Percentiles rank a stretch among this genome's conserved stretches.
Evolutionary conservation across 805 yeast species (phyloP).

Genomic region (Nakazawaea molendinolei): DNA sequence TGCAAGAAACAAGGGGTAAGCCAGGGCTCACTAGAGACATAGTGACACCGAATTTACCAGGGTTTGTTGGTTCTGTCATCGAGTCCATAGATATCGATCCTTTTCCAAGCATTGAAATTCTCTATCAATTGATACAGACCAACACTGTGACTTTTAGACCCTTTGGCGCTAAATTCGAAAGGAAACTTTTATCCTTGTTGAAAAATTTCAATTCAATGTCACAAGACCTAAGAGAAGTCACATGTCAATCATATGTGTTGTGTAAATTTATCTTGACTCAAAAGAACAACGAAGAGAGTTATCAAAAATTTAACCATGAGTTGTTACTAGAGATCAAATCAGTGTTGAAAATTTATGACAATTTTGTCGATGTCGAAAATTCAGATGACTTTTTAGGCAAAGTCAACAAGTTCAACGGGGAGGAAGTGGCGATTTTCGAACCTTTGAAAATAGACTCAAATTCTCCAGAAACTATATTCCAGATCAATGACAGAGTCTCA

Average conservation of each 20-base stretch:
- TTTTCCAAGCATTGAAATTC: conserved; percentile 29
- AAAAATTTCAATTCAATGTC: conserved; percentile 32
- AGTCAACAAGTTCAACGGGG: conserved; percentile 23
- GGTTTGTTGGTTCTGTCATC: conserved; percentile 48
- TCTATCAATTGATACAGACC: conserved; percentile 37
- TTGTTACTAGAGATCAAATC: conserved; percentile 49
- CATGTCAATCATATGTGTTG: conserved; percentile 47
- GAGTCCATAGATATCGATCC: conserved; percentile 35
- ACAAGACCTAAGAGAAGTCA: conserved; percentile 28
- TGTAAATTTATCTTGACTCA: conserved; percentile 50
- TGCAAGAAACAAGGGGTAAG: conserved; percentile 60
- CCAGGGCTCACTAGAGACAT: conserved; percentile 80
- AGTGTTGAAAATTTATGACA: conserved; percentile 48
- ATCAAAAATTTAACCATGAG: conserved; percentile 39
- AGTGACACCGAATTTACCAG: conserved; percentile 70
- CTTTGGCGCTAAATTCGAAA: conserved; percentile 55
- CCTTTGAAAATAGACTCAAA: conserved; percentile 54
- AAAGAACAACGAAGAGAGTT: conserved; percentile 37
- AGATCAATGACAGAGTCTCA: conserved; percentile 45
- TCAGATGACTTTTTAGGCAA: conserved; percentile 42
- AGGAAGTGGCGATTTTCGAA: conserved; percentile 31
- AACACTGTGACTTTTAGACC: conserved; percentile 83
- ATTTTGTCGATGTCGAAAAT: conserved; percentile 48
- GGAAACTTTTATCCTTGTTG: conserved; percentile 31
- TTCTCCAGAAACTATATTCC: conserved; percentile 42